Conservation (phyloP, 345 rosid species). For the Ricinus communis region DNA sequence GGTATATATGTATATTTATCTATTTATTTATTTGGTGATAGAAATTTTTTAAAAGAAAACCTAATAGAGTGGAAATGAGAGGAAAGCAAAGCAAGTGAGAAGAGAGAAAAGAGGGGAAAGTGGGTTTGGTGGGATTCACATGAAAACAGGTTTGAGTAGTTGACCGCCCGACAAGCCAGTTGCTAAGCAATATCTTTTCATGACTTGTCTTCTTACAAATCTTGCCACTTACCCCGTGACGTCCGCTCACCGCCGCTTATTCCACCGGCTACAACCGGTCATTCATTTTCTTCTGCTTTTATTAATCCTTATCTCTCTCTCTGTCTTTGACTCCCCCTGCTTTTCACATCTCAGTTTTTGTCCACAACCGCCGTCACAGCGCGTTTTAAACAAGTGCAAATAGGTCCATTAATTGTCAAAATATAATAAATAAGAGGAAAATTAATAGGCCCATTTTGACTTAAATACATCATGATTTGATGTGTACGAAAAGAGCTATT, state of each 20-base stretch:
- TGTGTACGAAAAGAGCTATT: too few relatives aligned
- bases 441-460: too few relatives aligned
- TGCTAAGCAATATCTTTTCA: background rate
- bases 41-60: too few relatives aligned
- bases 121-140: slow-evolving; percentile 36
- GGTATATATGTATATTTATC: too few relatives aligned
- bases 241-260: slow-evolving; percentile 44
- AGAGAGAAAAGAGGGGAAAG: background rate
- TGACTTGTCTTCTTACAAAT: slow-evolving; percentile 1
- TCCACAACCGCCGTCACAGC: background rate
- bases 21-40: background rate
- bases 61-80: too few relatives aligned
- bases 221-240: slow-evolving; percentile 47
- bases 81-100: too few relatives aligned
- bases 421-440: too few relatives aligned
- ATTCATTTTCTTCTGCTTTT: slow-evolving; percentile 18
- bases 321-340: slow-evolving; percentile 5
- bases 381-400: background rate
- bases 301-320: background rate
- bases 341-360: background rate
- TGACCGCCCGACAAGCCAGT: slow-evolving; percentile 26
- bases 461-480: too few relatives aligned
- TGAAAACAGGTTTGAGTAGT: slow-evolving; percentile 28
- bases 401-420: too few relatives aligned
- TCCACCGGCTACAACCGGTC: slow-evolving; percentile 37